Base-by-base conservation (phyloP, 1,284 basidiomycete genomes). In the Earliella scabrosa region DNA sequence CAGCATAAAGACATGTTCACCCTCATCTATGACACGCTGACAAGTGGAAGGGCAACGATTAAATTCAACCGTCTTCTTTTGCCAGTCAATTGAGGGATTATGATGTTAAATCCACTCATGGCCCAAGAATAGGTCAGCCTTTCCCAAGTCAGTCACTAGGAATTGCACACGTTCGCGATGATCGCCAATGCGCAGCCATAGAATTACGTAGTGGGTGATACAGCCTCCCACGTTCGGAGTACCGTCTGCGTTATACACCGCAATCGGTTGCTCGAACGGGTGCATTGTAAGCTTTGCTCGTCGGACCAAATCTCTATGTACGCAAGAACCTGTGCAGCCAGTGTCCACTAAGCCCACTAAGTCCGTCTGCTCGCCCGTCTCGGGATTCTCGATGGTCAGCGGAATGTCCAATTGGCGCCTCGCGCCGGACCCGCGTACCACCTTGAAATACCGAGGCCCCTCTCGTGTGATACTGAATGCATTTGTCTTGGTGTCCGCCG, bases 71-170 rank as follows among this genome's bases (percentile, higher is more conserved):
- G 29, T 29, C 0, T 60, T 52, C 10, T 21, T 18, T 11, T 49
- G 14, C 66, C 68, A 70, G 26, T 70, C 54, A 1, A 70, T 61
- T 0, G 46, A 32, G 2, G 66, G 66, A 23, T 70, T 70, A 18
- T 69, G 66, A 7, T 61, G 29, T 3, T 21, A n/a, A 1, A 70
- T 36, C 68, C 66, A 70, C 20, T 66, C 58, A 26, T 66, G 47
- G 13, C 55, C 61, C 14, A 63, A 24, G 52, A 63, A 54, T 11
- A 59, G 6, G 24, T 50, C 54, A 9, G 45, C 21, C 41, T 57
- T 59, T 7, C 60, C 59, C 5, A 61, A 21, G 31, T 63, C 47
- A 0, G 54, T 61, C 29, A 63, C 52, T n/a, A 50, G 18, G 21
- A 63, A 40, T 14, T 24, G 11, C 16, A 57, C 31, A 0, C 39